Base-by-base conservation (phyloP, 768 basidiomycete species). In the Amanita inopinata region DNA sequence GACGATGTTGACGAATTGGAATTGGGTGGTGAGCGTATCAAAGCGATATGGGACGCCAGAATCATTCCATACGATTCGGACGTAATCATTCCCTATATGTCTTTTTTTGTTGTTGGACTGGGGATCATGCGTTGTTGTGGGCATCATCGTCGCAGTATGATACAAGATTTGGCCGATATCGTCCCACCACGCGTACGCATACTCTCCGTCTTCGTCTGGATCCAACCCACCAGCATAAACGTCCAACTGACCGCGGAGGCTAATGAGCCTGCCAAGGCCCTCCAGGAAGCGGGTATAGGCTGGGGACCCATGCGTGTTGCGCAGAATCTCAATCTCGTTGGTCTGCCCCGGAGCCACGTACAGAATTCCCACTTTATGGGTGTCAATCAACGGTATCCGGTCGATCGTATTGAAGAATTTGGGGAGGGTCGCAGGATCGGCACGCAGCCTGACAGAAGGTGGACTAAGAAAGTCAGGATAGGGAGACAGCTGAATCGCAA, bases 141-240 rank as follows among this genome's bases (percentile, higher is more conserved):
- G 96, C 94, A 98, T 98, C 69, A 99, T 81, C 2, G 96, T 98
- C 6, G 94, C 87, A 2, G 91, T 84, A 61, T 98, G 96, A 58
- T 87, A 99, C 41, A 97, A 72, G 47, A 96, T 78, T 57, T 98
- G 93, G 3, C 85, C 80, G 38, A 97, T 92, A 54, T 97, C 92
- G 59, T 98, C 92, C 89, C 93, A 96, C 93, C 94, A 99, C 0
- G 93, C 91, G 56, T 98, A 98, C 0, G 94, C 89, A 56, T 93
- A 96, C 60, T 92, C 86, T 10, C 96, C 96, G 54, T 99, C 92
- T 53, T 85, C 78, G 47, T 91, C 87, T 5, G 89, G 79, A 55
- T 91, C 83, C 18, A 98, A 71, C 3, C 91, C 89, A 5, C 93
- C 96, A 2, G 86, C 85, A 58, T 93, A 96, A 12, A 98, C 80